These are phyloP conservation scores for Skeletonema potamos DNA, from an alignment of 108 stramenopile species.

Conservation along the genomic window DNA sequence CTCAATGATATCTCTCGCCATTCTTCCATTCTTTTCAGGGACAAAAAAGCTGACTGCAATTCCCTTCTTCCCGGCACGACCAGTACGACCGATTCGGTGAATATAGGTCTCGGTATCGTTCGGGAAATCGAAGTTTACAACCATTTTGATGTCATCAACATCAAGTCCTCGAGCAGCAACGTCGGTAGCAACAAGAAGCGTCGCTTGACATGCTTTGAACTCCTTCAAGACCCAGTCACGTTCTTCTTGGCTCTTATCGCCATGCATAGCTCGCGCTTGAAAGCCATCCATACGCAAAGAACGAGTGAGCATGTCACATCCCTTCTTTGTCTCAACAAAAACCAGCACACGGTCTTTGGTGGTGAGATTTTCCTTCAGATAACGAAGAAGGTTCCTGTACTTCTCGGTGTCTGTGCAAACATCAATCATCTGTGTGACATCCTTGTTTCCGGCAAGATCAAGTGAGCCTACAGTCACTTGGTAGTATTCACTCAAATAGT, in stretches of 20 bases:
- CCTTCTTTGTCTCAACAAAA: constrained; percentile 98
- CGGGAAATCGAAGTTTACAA: constrained; percentile 93
- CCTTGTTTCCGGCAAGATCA: constrained; percentile 96
- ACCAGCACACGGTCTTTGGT: constrained; percentile 89
- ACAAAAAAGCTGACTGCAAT: constrained; percentile 94
- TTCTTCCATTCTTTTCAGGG: constrained; percentile 86
- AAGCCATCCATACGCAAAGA: constrained; percentile 89
- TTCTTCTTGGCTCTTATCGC: constrained; percentile 98
- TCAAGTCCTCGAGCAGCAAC: constrained; percentile 99
- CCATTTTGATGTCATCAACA: constrained; percentile 94
- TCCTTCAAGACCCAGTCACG: constrained; percentile 96
- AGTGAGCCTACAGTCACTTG: constrained; percentile 98
- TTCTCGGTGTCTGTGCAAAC: constrained; percentile 92
- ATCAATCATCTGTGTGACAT: constrained; percentile 95
- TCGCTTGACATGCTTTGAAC: constrained; percentile 87
- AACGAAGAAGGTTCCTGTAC: constrained; percentile 79
- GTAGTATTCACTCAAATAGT: constrained; percentile 91
- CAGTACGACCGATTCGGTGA: constrained; percentile 98
- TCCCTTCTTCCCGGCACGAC: constrained; percentile 98
- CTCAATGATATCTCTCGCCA: constrained; percentile 85
- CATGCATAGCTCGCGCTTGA: constrained; percentile 94
- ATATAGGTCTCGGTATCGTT: constrained; percentile 87
- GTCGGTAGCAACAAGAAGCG: constrained; percentile 95
- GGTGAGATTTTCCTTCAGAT: constrained; percentile 78
- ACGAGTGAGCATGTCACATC: constrained; percentile 94